Base-by-base conservation (phyloP, 306 rosid species). In the Comarum palustre region DNA sequence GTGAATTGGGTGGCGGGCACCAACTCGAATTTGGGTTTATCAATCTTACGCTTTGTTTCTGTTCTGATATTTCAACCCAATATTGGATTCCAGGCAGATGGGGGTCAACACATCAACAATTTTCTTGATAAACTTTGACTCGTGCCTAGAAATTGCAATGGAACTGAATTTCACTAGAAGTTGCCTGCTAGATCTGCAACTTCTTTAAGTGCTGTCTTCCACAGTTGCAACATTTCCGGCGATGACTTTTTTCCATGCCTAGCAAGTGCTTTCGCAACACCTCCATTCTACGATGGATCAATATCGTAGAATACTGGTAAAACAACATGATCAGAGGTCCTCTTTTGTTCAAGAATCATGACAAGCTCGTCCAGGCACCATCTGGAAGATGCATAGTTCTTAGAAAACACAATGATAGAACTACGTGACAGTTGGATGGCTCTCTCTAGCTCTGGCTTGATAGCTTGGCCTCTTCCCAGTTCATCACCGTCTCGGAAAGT, bases 251-350 rank as follows among this genome's bases (percentile, higher is more conserved):
- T 66, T 25, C 25, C n/a, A 47, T 22, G 36, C 13, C 36, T 6
- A 3, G 51, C 34, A 66, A 66, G 16, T 66, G 52, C 38, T 42
- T 66, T 66, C 3, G 7, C 36, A 13, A 66, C 17, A 6, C 52
- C 6, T 24, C 70, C 36, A 4, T 13, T 66, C 52, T 66, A 52
- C 19, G 70, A 41, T 43, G 52, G 70, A 66, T 66, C 70, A 8
- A 42, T 36, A 13, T 42, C 52, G 1, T 66, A 42, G 12, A 66
- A 66, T 11, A 66, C 70, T 14, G 70, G 70, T 24, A 66, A 14
- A 42, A 69, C 46, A 11, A 48, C 13, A 47, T 48, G 46, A 2
- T 69, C 25, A 4, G 60, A n/a, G 3, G 73, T 32, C 31, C 45
- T 31, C 29, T 12, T 47, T 16, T 25, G 60, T 16, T 48, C 54